These are phyloP conservation scores for Rhodotorula diobovata DNA, from an alignment of 768 basidiomycete species.

Conservation along the genomic window DNA sequence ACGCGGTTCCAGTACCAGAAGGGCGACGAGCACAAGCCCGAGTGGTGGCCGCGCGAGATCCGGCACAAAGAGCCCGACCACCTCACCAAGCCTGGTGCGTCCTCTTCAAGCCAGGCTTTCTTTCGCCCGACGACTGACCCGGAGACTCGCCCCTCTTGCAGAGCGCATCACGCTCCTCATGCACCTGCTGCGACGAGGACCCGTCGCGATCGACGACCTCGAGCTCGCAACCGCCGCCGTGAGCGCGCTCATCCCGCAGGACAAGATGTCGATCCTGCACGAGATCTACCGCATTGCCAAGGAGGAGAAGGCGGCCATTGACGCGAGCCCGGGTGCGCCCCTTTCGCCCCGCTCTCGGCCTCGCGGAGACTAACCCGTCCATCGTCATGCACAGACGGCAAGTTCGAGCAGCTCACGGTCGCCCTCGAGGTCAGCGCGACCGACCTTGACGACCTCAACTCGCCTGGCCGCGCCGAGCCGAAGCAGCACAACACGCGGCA, in stretches of 20 bases:
- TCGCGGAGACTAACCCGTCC: too few species aligned
- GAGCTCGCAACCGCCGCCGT: constrained; percentile 47
- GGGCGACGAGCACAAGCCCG: constrained; percentile 48
- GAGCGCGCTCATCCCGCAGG: constrained; percentile 44
- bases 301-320: constrained; percentile 40
- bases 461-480: neutral
- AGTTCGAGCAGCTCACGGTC: constrained; percentile 4
- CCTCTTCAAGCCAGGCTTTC: neutral
- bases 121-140: neutral
- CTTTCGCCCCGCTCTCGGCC: too few species aligned
- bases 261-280: constrained; percentile 45
- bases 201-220: constrained; percentile 44
- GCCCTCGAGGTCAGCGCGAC: neutral
- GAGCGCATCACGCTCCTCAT: constrained; percentile 47
- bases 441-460: neutral
- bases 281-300: constrained; percentile 48
- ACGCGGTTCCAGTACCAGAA: constrained; percentile 49
- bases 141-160: constrained; percentile 28
- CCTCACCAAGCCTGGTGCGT: constrained; percentile 48
- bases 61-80: constrained; percentile 51
- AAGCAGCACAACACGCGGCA: constrained; percentile 8
- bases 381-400: neutral
- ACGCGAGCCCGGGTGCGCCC: constrained; percentile 1
- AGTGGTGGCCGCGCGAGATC: constrained; percentile 50
- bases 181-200: constrained; percentile 45